phyloP scores from a whole-genome alignment of 1,284 basidiomycete species.

The Ustilago vetiveriae region DNA sequence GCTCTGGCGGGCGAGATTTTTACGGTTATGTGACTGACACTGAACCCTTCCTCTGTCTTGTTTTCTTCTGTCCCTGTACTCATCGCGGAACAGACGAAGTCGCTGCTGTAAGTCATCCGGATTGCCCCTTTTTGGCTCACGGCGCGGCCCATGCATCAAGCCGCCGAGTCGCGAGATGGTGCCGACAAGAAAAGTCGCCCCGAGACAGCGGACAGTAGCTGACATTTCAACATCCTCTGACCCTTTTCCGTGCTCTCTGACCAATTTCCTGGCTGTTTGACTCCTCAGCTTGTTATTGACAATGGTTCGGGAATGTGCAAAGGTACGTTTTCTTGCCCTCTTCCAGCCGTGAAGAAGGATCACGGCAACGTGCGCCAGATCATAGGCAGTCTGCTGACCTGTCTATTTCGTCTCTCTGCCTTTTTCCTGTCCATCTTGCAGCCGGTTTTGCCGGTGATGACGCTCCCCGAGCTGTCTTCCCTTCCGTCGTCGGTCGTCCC shows the following conservation, averaged over 20 bases:
- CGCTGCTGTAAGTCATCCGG: constrained; percentile 61
- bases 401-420: background rate
- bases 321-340: constrained; percentile 47
- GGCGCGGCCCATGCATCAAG: background rate
- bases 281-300: constrained; percentile 66
- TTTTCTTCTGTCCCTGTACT: background rate
- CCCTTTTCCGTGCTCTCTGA: background rate
- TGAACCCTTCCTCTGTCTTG: constrained; percentile 6
- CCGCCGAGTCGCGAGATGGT: background rate
- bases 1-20: background rate
- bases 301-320: constrained; percentile 68
- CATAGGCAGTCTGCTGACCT: constrained; percentile 5
- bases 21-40: background rate
- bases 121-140: background rate
- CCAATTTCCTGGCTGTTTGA: background rate
- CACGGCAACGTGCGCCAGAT: background rate
- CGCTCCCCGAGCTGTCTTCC: constrained; percentile 80
- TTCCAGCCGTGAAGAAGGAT: too few species aligned
- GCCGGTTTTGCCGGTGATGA: constrained; percentile 77
- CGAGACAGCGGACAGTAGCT: constrained; percentile 3
- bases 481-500: constrained; percentile 83
- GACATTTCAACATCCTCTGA: constrained; percentile 4
- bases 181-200: background rate
- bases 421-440: constrained; percentile 5
- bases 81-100: constrained; percentile 66